phyloP scores from a whole-genome alignment of 2,329 filamentous ascomycete genomes.

The Nannizziopsis arthrosporioides region DNA sequence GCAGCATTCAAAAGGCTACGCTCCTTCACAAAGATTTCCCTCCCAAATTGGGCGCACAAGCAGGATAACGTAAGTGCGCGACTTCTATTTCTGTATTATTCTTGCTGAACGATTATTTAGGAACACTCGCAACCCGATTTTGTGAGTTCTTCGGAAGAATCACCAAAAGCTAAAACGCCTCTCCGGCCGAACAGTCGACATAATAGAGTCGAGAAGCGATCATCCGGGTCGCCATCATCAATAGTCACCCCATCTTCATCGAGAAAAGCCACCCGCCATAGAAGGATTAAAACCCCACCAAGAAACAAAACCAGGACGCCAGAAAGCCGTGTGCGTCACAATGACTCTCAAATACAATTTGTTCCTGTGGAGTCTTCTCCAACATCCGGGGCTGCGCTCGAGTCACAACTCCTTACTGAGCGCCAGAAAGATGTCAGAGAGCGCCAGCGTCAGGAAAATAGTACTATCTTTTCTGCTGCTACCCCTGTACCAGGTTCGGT shows the following conservation, averaged over 20 bases:
- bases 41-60: conserved; percentile 38
- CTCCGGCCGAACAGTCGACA: neutral
- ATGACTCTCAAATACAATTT: conserved; percentile 74
- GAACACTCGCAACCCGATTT: conserved; percentile 24
- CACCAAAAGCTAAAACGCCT: conserved; percentile 17
- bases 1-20: conserved; percentile 50
- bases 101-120: conserved; percentile 13
- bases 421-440: conserved; percentile 67
- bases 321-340: conserved; percentile 54
- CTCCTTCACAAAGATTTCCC: conserved; percentile 41
- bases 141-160: conserved; percentile 40
- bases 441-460: conserved; percentile 53
- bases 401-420: conserved; percentile 67
- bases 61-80: conserved; percentile 22
- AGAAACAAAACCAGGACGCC: conserved; percentile 25
- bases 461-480: conserved; percentile 56
- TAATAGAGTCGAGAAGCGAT: conserved; percentile 1
- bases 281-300: conserved; percentile 1
- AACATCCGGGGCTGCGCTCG: conserved; percentile 35
- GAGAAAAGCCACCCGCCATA: neutral
- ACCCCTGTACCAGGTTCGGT: conserved; percentile 25
- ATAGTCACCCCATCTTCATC: conserved; percentile 1
- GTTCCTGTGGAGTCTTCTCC: conserved; percentile 54
- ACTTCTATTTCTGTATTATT: neutral
- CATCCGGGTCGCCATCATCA: conserved; percentile 1